Evolutionary conservation across 2,329 filamentous ascomycete genomes (phyloP).

Genomic region (Phialemonium atrogriseum): DNA sequence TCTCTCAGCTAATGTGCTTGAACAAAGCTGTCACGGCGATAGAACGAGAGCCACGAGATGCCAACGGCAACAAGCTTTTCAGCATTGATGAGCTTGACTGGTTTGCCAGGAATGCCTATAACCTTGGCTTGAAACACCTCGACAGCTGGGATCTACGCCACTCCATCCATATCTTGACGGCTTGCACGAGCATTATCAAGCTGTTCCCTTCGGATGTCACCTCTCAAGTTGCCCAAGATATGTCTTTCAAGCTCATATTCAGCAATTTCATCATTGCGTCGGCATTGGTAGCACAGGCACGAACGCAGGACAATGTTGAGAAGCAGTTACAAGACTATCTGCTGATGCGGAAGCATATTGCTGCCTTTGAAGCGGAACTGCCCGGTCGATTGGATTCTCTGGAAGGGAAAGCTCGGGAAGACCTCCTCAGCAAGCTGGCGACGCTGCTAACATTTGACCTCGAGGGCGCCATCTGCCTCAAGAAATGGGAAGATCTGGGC

Average conservation of each 20-base stretch:
- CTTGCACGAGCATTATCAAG: slow-evolving; percentile 43
- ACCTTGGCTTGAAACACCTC: slow-evolving; percentile 57
- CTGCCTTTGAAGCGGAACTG: slow-evolving; percentile 43
- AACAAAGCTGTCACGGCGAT: slow-evolving; percentile 34
- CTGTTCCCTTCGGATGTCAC: slow-evolving; percentile 40
- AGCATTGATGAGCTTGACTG: slow-evolving; percentile 63
- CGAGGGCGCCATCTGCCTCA: slow-evolving; percentile 61
- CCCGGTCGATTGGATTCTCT: slow-evolving; percentile 29
- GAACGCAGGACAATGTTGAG: slow-evolving; percentile 40
- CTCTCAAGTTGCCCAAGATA: slow-evolving; percentile 32
- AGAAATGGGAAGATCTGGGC: slow-evolving; percentile 58
- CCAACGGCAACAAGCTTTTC: slow-evolving; percentile 42
- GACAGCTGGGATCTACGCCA: slow-evolving; percentile 43
- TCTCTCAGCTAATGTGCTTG: slow-evolving; percentile 17
- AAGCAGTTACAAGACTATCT: slow-evolving; percentile 53
- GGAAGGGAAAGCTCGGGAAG: slow-evolving; percentile 34
- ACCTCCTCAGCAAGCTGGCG: slow-evolving; percentile 54
- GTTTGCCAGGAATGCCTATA: slow-evolving; percentile 80
- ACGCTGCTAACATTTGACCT: slow-evolving; percentile 70
- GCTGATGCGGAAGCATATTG: slow-evolving; percentile 50
- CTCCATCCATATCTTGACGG: slow-evolving; percentile 47
- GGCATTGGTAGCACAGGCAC: slow-evolving; percentile 41
- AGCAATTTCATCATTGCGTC: slow-evolving; percentile 61
- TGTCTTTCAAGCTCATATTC: slow-evolving; percentile 53
- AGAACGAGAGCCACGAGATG: slow-evolving; percentile 26